A percentile compares a stretch with the other conserved stretches of the same genome.
Conservation (phyloP, 2,329 filamentous ascomycete genomes). For the Sporothrix pseudoabietina region DNA sequence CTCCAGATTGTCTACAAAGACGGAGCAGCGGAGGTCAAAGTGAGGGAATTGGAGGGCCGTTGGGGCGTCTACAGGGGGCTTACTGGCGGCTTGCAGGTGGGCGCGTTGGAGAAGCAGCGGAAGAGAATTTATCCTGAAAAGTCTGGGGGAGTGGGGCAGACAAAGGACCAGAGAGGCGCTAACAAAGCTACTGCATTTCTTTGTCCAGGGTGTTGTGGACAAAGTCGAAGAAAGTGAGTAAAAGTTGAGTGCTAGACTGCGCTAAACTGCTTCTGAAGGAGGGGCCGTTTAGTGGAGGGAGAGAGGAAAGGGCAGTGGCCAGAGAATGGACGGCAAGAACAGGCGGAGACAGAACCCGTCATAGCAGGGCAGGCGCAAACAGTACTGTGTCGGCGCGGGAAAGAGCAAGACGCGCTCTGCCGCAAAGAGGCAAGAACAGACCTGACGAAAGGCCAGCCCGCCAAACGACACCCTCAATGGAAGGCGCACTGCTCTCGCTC, state of each 20-base stretch:
- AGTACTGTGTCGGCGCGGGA: no score
- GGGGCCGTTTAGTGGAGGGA: no score
- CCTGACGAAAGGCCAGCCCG: neutral
- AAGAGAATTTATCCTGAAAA: constrained; percentile 19
- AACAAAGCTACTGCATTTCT: no score
- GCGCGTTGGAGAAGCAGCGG: neutral
- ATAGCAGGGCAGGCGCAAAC: neutral
- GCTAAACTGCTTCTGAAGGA: neutral
- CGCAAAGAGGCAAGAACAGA: no score
- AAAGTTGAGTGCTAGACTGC: neutral
- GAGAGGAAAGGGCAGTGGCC: no score
- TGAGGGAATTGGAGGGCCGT: neutral
- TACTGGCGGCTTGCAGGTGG: neutral
- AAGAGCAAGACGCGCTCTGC: neutral
- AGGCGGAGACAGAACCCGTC: neutral
- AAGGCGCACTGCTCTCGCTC: no score
- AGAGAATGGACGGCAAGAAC: neutral
- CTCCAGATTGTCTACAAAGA: no score
- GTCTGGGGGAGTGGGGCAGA: neutral
- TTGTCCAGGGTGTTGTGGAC: no score
- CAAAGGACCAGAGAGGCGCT: neutral
- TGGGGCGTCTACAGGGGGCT: neutral
- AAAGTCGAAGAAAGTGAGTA: no score
- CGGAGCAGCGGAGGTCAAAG: no score
- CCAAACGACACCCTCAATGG: constrained; percentile 4